A percentile compares a stretch with the other conserved stretches of the same genome.
Conservation (phyloP, 768 basidiomycete genomes). For the Xanthoconium purpureum region DNA sequence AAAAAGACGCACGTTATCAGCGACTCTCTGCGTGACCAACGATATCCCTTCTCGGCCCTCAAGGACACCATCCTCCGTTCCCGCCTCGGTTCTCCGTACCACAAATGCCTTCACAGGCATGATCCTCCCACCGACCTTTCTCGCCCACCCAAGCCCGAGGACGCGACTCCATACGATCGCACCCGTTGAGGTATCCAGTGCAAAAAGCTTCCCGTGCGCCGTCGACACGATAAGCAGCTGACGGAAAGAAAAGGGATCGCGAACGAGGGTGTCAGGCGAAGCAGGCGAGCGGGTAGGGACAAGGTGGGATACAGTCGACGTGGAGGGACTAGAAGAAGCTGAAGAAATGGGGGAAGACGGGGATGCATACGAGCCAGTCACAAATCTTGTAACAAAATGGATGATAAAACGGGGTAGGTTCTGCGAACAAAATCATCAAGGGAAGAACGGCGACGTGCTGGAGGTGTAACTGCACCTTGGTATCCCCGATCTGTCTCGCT, state of each 20-base stretch:
- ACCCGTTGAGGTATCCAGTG: slow-evolving; percentile 77
- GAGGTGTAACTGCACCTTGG: slow-evolving; percentile 41
- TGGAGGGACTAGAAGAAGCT: not conserved
- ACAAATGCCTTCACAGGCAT: slow-evolving; percentile 62
- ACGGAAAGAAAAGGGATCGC: slow-evolving; percentile 84
- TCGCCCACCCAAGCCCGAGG: slow-evolving; percentile 70
- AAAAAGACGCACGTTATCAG: slow-evolving; percentile 52
- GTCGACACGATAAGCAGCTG: slow-evolving; percentile 79
- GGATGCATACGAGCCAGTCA: slow-evolving; percentile 62
- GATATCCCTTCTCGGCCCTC: slow-evolving; percentile 48
- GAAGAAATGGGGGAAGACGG: slow-evolving; percentile 35
- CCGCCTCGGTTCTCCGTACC: slow-evolving; percentile 31
- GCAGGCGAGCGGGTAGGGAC: slow-evolving; percentile 26
- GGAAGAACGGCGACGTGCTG: not conserved
- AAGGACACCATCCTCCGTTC: slow-evolving; percentile 15
- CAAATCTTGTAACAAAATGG: slow-evolving; percentile 68
- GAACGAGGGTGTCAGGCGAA: slow-evolving; percentile 41
- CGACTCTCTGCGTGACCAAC: slow-evolving; percentile 57
- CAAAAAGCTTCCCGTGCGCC: slow-evolving; percentile 71
- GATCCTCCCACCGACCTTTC: slow-evolving; percentile 51
- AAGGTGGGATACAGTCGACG: slow-evolving; percentile 18
- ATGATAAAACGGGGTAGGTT: slow-evolving; percentile 67
- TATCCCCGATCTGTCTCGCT: slow-evolving; percentile 54
- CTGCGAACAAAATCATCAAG: slow-evolving; percentile 33
- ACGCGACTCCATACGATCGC: slow-evolving; percentile 76